Percentiles rank a stretch among this genome's conserved stretches.
Evolutionary conservation across 1,139 yeast species (phyloP).

Genomic region (Sugiyamaella japonica): DNA sequence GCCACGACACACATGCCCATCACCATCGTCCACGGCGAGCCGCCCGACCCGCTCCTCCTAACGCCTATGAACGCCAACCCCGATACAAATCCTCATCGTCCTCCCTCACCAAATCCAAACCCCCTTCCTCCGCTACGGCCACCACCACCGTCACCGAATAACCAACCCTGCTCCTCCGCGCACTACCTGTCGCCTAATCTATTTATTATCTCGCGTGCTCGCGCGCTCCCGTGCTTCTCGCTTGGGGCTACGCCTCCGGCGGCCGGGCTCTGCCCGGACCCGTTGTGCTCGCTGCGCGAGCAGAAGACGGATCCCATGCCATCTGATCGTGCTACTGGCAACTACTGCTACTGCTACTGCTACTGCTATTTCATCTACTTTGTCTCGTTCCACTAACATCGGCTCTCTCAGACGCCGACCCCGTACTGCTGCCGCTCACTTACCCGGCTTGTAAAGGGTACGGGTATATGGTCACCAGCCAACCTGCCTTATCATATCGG

Average conservation of each 20-base stretch:
- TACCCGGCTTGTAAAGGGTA: neutral
- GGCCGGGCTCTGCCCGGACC: neutral
- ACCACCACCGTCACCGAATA: slow-evolving; percentile 8
- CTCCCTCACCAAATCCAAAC: neutral
- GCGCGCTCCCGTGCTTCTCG: too few relatives aligned
- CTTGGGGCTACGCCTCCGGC: neutral
- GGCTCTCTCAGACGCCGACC: too few relatives aligned
- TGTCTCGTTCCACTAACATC: too few relatives aligned
- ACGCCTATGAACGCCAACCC: slow-evolving; percentile 41
- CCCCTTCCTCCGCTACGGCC: slow-evolving; percentile 1
- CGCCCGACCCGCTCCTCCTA: slow-evolving; percentile 32
- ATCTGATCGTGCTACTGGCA: too few relatives aligned
- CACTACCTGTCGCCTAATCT: neutral
- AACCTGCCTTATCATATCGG: neutral
- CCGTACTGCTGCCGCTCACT: neutral
- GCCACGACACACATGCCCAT: neutral
- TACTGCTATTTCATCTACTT: too few relatives aligned
- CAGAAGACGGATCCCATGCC: too few relatives aligned
- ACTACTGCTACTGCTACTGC: too few relatives aligned
- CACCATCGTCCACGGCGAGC: slow-evolving; percentile 23
- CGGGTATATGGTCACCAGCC: slow-evolving; percentile 4
- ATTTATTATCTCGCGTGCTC: neutral
- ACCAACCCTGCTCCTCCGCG: too few relatives aligned
- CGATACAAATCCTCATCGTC: slow-evolving; percentile 11
- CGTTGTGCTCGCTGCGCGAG: neutral